Conservation (phyloP, 495 filamentous ascomycete genomes). For the Darksidea phi region DNA sequence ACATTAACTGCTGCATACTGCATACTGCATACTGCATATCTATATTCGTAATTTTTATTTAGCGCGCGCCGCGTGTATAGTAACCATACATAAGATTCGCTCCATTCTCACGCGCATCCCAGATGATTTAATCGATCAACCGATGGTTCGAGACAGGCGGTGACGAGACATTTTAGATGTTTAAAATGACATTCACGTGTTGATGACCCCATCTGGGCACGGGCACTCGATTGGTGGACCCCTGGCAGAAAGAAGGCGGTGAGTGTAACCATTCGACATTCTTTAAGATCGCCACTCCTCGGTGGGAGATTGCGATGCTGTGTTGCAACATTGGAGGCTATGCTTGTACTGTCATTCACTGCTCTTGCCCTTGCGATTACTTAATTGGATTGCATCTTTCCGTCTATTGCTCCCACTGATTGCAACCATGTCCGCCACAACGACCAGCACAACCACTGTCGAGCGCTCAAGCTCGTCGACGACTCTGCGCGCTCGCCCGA, state of each 20-base stretch:
- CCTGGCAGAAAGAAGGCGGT: slow-evolving; percentile 11
- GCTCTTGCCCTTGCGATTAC: neutral
- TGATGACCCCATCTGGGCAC: slow-evolving; percentile 6
- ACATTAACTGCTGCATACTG: neutral
- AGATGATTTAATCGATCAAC: too few relatives aligned
- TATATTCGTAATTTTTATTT: slow-evolving; percentile 28
- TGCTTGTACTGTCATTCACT: too few relatives aligned
- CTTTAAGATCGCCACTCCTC: neutral
- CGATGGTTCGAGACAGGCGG: neutral
- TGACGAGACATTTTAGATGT: neutral
- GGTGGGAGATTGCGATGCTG: neutral
- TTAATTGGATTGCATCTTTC: too few relatives aligned
- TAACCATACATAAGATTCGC: too few relatives aligned
- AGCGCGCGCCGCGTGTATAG: neutral
- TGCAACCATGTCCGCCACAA: slow-evolving; percentile 22
- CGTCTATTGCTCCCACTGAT: neutral
- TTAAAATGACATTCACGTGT: slow-evolving; percentile 23
- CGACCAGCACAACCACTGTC: slow-evolving; percentile 11
- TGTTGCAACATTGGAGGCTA: neutral
- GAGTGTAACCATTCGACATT: neutral
- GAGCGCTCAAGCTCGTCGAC: slow-evolving; percentile 9
- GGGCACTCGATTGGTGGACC: neutral
- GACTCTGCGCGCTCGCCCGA: slow-evolving; percentile 14
- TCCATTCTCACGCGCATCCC: too few relatives aligned
- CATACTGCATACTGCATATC: neutral